Percentiles rank a stretch among this genome's conserved stretches.
These are phyloP conservation scores for Chaetomium cochliodes DNA, from an alignment of 495 filamentous ascomycete species.

Conservation along the genomic window DNA sequence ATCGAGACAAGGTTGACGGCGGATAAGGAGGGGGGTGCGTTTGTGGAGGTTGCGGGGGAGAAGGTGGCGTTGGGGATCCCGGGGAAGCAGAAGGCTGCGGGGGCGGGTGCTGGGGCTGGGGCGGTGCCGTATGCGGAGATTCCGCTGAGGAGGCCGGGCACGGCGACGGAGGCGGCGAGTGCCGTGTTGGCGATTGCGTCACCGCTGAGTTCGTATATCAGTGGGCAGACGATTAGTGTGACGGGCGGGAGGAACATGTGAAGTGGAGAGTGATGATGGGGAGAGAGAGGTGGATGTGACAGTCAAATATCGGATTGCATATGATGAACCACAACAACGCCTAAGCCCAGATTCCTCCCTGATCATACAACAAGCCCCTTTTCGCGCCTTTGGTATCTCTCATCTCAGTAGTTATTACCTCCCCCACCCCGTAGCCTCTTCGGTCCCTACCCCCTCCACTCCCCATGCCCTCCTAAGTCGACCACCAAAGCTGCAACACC, in stretches of 20 bases:
- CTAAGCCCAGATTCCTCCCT: conserved; percentile 13
- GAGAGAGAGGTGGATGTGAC: background rate
- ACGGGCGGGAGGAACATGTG: conserved; percentile 84
- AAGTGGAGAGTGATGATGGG: background rate
- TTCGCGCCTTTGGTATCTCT: conserved; percentile 8
- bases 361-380: conserved; percentile 18
- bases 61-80: conserved; percentile 80
- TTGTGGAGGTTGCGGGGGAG: conserved; percentile 71
- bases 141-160: conserved; percentile 70
- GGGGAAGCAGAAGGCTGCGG: conserved; percentile 36
- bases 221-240: conserved; percentile 79
- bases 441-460: background rate
- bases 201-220: conserved; percentile 77
- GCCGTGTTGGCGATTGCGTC: conserved; percentile 77
- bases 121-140: conserved; percentile 62
- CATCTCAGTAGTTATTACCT: conserved; percentile 7
- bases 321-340: conserved; percentile 24
- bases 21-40: conserved; percentile 76
- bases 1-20: conserved; percentile 75
- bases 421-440: background rate
- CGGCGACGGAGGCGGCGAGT: conserved; percentile 74
- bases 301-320: conserved; percentile 13
- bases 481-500: conserved; percentile 76
- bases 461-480: conserved; percentile 15
- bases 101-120: conserved; percentile 19